Percentiles rank a stretch among this genome's conserved stretches.
These are phyloP conservation scores for Rhizoctonia solani DNA, from an alignment of 1,284 basidiomycete genomes.

Conservation along the genomic window DNA sequence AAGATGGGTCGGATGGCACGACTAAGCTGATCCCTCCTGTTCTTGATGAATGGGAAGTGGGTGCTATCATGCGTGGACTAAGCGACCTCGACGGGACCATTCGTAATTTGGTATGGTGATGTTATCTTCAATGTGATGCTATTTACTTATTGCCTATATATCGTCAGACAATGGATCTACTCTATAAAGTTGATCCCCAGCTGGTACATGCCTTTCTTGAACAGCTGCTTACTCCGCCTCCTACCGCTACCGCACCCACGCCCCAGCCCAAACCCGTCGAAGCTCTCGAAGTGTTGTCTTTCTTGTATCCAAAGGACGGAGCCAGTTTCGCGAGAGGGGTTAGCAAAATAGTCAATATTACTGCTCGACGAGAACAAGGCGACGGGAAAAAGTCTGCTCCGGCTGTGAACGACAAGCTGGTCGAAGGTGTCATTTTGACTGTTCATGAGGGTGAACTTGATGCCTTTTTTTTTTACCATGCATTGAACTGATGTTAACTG, in stretches of 20 bases:
- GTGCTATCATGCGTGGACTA: conserved; percentile 12
- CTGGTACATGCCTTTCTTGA: conserved; percentile 23
- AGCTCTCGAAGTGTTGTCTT: conserved; percentile 13
- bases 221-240: conserved; percentile 23
- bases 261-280: background rate
- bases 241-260: background rate
- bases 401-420: conserved; percentile 15
- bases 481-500: background rate
- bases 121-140: background rate
- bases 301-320: conserved; percentile 15
- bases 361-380: too few species aligned
- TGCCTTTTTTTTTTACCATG: background rate
- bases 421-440: conserved; percentile 5
- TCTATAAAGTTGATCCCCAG: conserved; percentile 21
- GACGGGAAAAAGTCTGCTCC: background rate
- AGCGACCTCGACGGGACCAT: conserved; percentile 5
- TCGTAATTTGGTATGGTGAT: conserved; percentile 11
- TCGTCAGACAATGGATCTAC: conserved; percentile 10
- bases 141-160: background rate
- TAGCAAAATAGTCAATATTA: background rate
- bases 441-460: conserved; percentile 10
- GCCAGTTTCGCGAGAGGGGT: background rate
- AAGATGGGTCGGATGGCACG: background rate
- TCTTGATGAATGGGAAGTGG: conserved; percentile 27
- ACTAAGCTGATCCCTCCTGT: conserved; percentile 11